Percentiles rank a stretch among this genome's conserved stretches.
These are phyloP conservation scores for Climacium dendroides DNA, from an alignment of 225 moss, liverwort and hornwort species.

Conservation along the genomic window DNA sequence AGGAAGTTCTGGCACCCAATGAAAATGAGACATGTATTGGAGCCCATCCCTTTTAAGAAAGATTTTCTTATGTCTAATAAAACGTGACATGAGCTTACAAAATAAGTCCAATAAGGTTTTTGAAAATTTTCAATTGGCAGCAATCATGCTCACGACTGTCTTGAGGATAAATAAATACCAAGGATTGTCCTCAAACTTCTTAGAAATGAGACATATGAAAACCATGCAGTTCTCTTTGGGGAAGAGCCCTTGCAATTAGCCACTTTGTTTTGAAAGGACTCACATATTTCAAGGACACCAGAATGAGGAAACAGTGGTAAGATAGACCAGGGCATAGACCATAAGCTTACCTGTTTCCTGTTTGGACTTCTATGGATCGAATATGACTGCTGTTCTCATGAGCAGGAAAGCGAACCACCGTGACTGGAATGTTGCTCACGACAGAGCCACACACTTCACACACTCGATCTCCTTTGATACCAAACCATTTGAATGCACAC, in stretches of 20 bases:
- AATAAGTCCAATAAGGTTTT: neutral
- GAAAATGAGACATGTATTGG: neutral
- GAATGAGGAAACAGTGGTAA: neutral
- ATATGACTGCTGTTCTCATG: neutral
- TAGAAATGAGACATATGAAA: neutral
- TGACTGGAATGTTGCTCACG: conserved; percentile 43
- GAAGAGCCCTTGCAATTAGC: neutral
- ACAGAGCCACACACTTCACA: conserved; percentile 49
- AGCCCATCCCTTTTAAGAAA: neutral
- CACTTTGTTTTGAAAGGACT: neutral
- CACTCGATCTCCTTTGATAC: conserved; percentile 42
- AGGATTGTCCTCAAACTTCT: neutral
- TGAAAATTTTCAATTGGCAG: no score
- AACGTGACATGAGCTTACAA: neutral
- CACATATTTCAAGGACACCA: neutral
- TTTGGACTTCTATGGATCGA: conserved; percentile 14
- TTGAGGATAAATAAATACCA: neutral
- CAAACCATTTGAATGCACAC: conserved; percentile 56
- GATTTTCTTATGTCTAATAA: no score
- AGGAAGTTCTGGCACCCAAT: neutral
- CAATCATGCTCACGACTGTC: neutral
- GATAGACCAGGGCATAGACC: neutral
- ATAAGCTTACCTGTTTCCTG: conserved; percentile 15
- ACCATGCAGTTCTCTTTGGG: neutral
- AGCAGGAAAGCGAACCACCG: conserved; percentile 25